Base-by-base conservation (phyloP, 1,284 basidiomycete species). In the Mycosarcoma maydis region DNA sequence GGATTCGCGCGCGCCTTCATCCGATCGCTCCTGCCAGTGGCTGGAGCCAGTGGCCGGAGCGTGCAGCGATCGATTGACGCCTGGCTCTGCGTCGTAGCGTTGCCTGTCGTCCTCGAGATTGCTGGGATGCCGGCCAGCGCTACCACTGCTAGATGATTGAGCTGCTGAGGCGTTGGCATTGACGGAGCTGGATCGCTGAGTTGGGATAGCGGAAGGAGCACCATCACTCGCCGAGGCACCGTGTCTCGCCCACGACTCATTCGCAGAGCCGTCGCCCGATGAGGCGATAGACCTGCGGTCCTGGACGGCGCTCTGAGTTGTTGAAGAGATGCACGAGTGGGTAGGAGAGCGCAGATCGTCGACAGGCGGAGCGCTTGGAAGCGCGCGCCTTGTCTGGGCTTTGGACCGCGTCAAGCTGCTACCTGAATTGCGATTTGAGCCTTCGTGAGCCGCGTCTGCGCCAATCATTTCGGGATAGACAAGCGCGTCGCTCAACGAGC, bases 401-500 rank as follows among this genome's bases (percentile, higher is more conserved):
- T 59, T 73, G n/a, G 67, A 66, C 14, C 73, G 47, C 4, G 54
- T 64, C 39, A 73, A 40, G 33, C 62, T 62, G 52, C 64, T 72
- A 22, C 47, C 58, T 10, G 70, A 60, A 26, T 69, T 71, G 36
- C 62, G 59, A 26, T 62, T 60, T 3, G 68, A 58, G 7, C 47
- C 55, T 3, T 69, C 70, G 38, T 61, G 44, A 20, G 45, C 44
- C 17, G 27, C 45, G 20, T 62, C 68, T 13, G 40, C 61, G 19
- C 48, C 65, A 32, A 55, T 52, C 29, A 45, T 48, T 6, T 58
- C 65, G n/a, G 56, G 48, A 41, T 53, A 47, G 34, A 58, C 56
- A 30, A 70, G 38, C 2, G 72, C 62, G 24, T 73, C 75, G 24
- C 66, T 70, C n/a, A 73, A 16, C 11, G 75, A 75, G 36, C 73